A percentile compares a stretch with the other conserved stretches of the same genome.
These are phyloP conservation scores for Epichloe amarillans DNA, from an alignment of 2,329 filamentous ascomycete species.

Conservation along the genomic window DNA sequence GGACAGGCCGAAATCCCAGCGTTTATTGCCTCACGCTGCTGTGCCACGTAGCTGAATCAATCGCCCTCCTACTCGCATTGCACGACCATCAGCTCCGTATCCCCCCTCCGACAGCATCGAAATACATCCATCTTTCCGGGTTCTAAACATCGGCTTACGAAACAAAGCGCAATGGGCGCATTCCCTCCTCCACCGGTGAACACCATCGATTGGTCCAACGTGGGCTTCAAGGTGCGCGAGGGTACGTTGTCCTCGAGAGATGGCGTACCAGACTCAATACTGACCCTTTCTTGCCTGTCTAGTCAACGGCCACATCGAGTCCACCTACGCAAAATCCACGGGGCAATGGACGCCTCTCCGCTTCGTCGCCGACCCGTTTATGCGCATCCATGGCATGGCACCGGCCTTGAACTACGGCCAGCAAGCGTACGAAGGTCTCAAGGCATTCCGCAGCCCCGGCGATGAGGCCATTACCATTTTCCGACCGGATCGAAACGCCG, in stretches of 20 bases:
- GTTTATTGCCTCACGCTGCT: neutral
- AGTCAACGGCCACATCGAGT: conserved; percentile 94
- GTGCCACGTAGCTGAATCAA: neutral
- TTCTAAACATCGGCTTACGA: no score
- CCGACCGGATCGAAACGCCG: conserved; percentile 73
- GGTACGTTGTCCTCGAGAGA: conserved; percentile 33
- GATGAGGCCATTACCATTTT: conserved; percentile 68
- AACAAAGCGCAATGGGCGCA: conserved; percentile 25
- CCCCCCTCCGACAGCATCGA: no score
- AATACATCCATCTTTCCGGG: no score
- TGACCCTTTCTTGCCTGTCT: conserved; percentile 34
- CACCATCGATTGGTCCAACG: conserved; percentile 84
- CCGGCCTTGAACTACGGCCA: conserved; percentile 94
- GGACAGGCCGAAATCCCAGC: no score
- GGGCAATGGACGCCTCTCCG: conserved; percentile 64
- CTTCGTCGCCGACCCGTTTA: conserved; percentile 72
- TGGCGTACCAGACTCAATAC: neutral
- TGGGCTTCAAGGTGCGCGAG: conserved; percentile 87
- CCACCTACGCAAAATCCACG: conserved; percentile 61
- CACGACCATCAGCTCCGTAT: neutral
- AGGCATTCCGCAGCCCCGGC: conserved; percentile 73
- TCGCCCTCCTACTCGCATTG: neutral
- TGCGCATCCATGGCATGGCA: conserved; percentile 88
- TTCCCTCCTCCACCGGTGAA: conserved; percentile 69
- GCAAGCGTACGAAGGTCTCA: conserved; percentile 96